Evolutionary conservation across 345 rosid genomes (phyloP), one percentile per base, ranked within the genome.

Genomic region (Cochlearia excelsa): DNA sequence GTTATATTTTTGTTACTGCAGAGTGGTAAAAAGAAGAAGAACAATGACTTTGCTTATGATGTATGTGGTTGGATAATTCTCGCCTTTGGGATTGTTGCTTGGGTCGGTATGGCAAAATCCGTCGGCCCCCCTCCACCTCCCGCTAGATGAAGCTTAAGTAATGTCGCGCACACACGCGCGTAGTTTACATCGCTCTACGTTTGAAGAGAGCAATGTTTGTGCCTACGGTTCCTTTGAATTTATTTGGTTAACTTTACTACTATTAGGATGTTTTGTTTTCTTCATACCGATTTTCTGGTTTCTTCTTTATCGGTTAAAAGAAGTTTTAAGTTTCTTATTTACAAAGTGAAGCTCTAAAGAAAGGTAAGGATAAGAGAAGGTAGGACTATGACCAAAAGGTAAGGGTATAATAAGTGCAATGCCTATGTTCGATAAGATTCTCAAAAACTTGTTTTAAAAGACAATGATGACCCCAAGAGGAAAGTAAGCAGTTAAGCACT

Each of bases 31-130:
- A 86, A 83, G 86, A 85, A 84, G 74, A 79, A 78, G 74, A 81
- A 76, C 81, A 78, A 72, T 52, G 94, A 89, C 72, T 79, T 89
- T 70, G 82, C 78, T 46, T 93, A 93, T 27, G 95, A 93, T 73
- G 75, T 87, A 72, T 78, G 79, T 11, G 97, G 99, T 56, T 89
- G 97, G 97, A 67, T 89, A 49, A 81, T 89, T 75, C 90, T 93
- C 1, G 95, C 83, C 6, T 82, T 79, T 10, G 97, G 99, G 41
- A 73, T 89, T 59, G 84, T 93, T 54, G 82, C 87, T 8, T 89
- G 97, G 94, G 77, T 89, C 23, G 85, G 91, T 9, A 82, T 93
- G 65, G 86, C 97, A 7, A 93, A 87, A 77, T 80, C 92, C 43
- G 84, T 83, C 6, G 57, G 85, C 83, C 98, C 98, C 83, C 98